Conservation (phyloP, 2,329 filamentous ascomycete genomes). For the Thielaviopsis musarum region DNA sequence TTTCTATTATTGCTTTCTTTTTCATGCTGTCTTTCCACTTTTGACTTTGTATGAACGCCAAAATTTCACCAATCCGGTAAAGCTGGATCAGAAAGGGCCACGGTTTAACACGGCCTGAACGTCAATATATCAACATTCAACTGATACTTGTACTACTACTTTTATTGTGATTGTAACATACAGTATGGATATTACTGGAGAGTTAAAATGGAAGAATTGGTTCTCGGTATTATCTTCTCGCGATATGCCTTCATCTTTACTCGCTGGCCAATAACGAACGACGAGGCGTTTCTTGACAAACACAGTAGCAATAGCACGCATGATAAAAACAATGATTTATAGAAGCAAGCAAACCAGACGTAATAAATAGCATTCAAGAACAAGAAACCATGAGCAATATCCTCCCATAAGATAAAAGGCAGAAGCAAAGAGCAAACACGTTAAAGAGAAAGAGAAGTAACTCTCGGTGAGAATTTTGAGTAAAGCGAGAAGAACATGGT, state of each 20-base stretch:
- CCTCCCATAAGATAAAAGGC: neutral
- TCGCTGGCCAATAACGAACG: neutral
- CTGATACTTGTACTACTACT: neutral
- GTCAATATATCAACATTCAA: conserved; percentile 11
- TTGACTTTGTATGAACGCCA: neutral
- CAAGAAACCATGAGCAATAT: neutral
- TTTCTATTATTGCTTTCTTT: neutral
- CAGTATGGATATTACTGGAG: neutral
- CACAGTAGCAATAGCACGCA: neutral
- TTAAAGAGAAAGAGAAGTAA: neutral
- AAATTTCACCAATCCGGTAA: conserved; percentile 6
- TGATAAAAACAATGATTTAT: neutral
- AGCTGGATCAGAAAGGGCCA: conserved; percentile 12
- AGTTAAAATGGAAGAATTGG: neutral
- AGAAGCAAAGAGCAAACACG: neutral
- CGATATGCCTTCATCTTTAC: neutral
- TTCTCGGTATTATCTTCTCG: neutral
- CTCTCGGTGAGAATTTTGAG: neutral
- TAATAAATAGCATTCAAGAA: neutral
- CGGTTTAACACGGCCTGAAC: conserved; percentile 12
- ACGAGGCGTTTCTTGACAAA: neutral
- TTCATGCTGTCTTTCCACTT: neutral
- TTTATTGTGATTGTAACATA: neutral
- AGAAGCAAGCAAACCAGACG: neutral
- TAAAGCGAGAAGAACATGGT: neutral